These are phyloP conservation scores for Maudiozyma humilis DNA, from an alignment of 1,139 yeast species.

Conservation along the genomic window DNA sequence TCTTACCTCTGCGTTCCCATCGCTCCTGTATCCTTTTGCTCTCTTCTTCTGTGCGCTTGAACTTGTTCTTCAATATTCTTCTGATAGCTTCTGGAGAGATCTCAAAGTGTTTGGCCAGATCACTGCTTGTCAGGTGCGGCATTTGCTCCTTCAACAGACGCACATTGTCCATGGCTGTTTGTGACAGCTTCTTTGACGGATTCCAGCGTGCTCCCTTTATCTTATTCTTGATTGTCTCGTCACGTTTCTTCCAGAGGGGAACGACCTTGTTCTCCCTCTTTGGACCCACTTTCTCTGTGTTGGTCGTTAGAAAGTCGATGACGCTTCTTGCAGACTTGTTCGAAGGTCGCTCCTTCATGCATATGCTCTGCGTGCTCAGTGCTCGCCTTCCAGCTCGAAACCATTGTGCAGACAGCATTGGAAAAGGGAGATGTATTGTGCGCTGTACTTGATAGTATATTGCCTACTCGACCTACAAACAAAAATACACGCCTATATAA, in stretches of 20 bases:
- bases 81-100: conserved; percentile 80
- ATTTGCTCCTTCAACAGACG: conserved; percentile 45
- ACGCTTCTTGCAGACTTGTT: conserved; percentile 15
- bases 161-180: conserved; percentile 64
- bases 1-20: conserved; percentile 41
- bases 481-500: too few species aligned
- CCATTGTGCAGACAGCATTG: background rate
- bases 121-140: conserved; percentile 55
- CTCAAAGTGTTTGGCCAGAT: conserved; percentile 55
- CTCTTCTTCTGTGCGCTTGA: conserved; percentile 61
- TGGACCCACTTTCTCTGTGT: conserved; percentile 8
- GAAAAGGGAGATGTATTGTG: too few species aligned
- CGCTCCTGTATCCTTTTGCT: conserved; percentile 37
- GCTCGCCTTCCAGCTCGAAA: background rate
- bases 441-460: too few species aligned
- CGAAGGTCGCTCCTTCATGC: background rate
- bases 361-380: background rate
- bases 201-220: conserved; percentile 55
- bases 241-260: conserved; percentile 64
- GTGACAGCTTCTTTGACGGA: conserved; percentile 58
- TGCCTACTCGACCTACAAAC: too few species aligned
- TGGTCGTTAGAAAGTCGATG: conserved; percentile 8
- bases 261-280: conserved; percentile 26
- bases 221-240: conserved; percentile 51
- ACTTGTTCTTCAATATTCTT: conserved; percentile 65